phyloP scores from a whole-genome alignment of 257 asterid genomes.

The Lycium ferocissimum region DNA sequence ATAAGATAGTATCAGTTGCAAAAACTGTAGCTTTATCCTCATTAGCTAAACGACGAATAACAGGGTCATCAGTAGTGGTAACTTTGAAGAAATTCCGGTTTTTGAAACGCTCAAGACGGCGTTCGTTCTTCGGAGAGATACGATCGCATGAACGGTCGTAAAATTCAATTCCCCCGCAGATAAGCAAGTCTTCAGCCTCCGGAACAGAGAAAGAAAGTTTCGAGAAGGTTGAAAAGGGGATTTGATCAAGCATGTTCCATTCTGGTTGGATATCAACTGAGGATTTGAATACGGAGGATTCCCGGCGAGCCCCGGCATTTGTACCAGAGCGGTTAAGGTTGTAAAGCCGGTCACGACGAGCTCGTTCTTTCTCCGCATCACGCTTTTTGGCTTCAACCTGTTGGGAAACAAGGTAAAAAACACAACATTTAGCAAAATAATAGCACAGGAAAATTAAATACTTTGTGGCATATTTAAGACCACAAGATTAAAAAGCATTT shows the following conservation, averaged over 20 bases:
- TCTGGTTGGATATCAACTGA: slow-evolving; percentile 96
- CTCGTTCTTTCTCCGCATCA: slow-evolving; percentile 88
- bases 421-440: too few species aligned
- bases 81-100: slow-evolving; percentile 80
- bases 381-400: slow-evolving; percentile 68
- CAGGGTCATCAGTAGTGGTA: slow-evolving; percentile 89
- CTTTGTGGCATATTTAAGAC: too few species aligned
- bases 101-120: slow-evolving; percentile 81
- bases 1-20: slow-evolving; percentile 74
- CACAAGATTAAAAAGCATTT: too few species aligned
- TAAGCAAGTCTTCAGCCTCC: slow-evolving; percentile 82
- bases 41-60: slow-evolving; percentile 79
- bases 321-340: slow-evolving; percentile 61
- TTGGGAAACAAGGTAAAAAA: too few species aligned
- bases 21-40: slow-evolving; percentile 95
- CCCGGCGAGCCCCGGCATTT: slow-evolving; percentile 58
- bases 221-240: slow-evolving; percentile 89
- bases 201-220: slow-evolving; percentile 77
- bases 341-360: slow-evolving; percentile 73
- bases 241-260: slow-evolving; percentile 96
- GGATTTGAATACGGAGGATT: slow-evolving; percentile 77
- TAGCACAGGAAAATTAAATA: too few species aligned
- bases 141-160: slow-evolving; percentile 84
- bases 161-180: slow-evolving; percentile 84
- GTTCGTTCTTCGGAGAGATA: slow-evolving; percentile 72